Percentiles rank a stretch among this genome's conserved stretches.
These are phyloP conservation scores for Magnolia officinalis DNA, from an alignment of 164 flowering plant genomes.

Conservation along the genomic window DNA sequence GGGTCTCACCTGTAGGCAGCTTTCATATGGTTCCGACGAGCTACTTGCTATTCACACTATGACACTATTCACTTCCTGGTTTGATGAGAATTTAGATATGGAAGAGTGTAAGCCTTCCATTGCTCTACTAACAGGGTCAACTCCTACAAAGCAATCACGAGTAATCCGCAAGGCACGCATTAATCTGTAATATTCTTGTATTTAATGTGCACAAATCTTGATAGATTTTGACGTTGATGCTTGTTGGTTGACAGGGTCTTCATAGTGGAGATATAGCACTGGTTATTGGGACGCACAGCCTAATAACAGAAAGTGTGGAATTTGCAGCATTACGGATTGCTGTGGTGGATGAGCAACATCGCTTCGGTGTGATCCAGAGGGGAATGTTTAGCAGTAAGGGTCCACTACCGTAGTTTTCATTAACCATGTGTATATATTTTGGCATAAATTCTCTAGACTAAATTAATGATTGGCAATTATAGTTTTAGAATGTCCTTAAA, in stretches of 20 bases:
- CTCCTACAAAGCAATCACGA: conserved; percentile 68
- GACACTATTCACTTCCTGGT: conserved; percentile 53
- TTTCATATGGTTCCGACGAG: conserved; percentile 99
- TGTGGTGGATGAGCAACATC: conserved; percentile 93
- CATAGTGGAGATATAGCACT: conserved; percentile 71
- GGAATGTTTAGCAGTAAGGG: conserved; percentile 86
- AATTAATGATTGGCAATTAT: too few relatives aligned
- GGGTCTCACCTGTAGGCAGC: conserved; percentile 64
- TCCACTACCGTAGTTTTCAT: background rate
- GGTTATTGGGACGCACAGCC: conserved; percentile 92
- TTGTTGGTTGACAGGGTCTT: conserved; percentile 57
- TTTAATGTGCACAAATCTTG: conserved; percentile 2
- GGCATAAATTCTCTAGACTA: too few relatives aligned
- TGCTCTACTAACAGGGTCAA: conserved; percentile 87
- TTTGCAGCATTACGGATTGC: conserved; percentile 78
- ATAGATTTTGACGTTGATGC: conserved; percentile 11
- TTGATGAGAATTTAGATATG: conserved; percentile 60
- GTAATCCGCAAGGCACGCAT: conserved; percentile 56
- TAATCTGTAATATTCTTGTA: background rate
- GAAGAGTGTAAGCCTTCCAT: conserved; percentile 54
- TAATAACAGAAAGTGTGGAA: conserved; percentile 74
- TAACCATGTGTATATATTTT: background rate
- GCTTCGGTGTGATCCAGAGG: conserved; percentile 95
- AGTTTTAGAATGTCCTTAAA: too few relatives aligned
- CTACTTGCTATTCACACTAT: conserved; percentile 89